A percentile compares a stretch with the other conserved stretches of the same genome.
These are phyloP conservation scores for Macrocystidia cucumis DNA, from an alignment of 1,284 basidiomycete genomes.

Conservation along the genomic window DNA sequence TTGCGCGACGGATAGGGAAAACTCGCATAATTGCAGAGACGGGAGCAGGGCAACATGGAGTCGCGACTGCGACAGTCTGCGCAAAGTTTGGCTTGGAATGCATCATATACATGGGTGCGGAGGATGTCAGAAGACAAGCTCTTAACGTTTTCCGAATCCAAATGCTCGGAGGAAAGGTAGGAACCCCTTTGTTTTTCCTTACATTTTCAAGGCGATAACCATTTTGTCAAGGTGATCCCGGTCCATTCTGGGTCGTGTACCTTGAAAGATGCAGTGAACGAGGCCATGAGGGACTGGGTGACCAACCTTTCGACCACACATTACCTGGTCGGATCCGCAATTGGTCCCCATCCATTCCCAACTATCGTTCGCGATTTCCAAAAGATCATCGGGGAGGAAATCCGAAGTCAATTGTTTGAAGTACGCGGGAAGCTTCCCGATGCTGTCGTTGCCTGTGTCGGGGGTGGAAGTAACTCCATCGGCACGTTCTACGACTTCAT, in stretches of 20 bases:
- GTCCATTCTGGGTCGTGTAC: slow-evolving; percentile 94
- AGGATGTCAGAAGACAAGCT: slow-evolving; percentile 93
- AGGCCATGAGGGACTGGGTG: slow-evolving; percentile 97
- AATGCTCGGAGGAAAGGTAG: slow-evolving; percentile 90
- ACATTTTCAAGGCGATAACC: slow-evolving; percentile 5
- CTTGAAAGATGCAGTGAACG: slow-evolving; percentile 97
- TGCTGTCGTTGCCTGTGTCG: slow-evolving; percentile 93
- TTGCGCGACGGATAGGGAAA: slow-evolving; percentile 91
- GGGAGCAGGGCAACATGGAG: slow-evolving; percentile 97
- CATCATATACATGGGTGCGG: slow-evolving; percentile 97
- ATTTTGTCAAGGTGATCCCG: slow-evolving; percentile 64
- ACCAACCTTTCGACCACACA: slow-evolving; percentile 91
- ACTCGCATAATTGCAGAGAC: slow-evolving; percentile 98
- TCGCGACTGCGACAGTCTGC: slow-evolving; percentile 97
- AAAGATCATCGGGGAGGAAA: slow-evolving; percentile 91
- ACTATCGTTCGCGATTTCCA: slow-evolving; percentile 99
- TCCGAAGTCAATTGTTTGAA: slow-evolving; percentile 81
- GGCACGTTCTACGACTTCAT: slow-evolving; percentile 97
- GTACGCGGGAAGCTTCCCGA: slow-evolving; percentile 84
- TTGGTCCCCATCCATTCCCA: slow-evolving; percentile 98
- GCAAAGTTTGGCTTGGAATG: slow-evolving; percentile 96
- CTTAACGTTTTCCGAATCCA: slow-evolving; percentile 97
- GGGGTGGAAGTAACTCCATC: slow-evolving; percentile 96
- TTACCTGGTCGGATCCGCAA: slow-evolving; percentile 95
- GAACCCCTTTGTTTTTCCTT: neutral